phyloP scores from a whole-genome alignment of 2,329 filamentous ascomycete genomes.

The Microsporum ferrugineum region DNA sequence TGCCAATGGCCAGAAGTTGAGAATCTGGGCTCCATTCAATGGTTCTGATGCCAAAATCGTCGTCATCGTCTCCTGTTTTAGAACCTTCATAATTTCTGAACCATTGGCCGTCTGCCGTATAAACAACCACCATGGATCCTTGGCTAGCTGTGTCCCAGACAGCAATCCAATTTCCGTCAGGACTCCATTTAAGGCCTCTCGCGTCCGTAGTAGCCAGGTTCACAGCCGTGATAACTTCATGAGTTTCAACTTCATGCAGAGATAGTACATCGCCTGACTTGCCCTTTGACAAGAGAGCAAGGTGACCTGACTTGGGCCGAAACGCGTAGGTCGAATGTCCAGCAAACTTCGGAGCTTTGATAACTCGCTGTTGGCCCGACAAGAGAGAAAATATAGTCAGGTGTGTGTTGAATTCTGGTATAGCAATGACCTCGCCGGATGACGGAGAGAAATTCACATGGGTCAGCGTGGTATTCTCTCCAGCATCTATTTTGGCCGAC shows the following conservation, averaged over 20 bases:
- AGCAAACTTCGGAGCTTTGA: constrained; percentile 32
- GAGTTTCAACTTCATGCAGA: constrained; percentile 27
- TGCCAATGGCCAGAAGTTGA: constrained; percentile 39
- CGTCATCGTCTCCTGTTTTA: constrained; percentile 18
- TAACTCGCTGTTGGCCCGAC: constrained; percentile 27
- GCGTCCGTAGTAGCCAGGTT: constrained; percentile 44
- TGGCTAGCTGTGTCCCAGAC: constrained; percentile 45
- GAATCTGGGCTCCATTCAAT: constrained; percentile 44
- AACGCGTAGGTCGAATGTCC: constrained; percentile 29
- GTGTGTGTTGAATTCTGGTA: constrained; percentile 32
- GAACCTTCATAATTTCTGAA: constrained; percentile 43
- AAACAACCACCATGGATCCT: constrained; percentile 43
- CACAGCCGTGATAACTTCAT: constrained; percentile 24
- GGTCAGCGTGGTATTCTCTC: constrained; percentile 26
- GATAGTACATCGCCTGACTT: constrained; percentile 30
- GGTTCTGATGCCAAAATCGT: constrained; percentile 41
- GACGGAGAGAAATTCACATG: constrained; percentile 29
- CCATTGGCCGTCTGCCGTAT: constrained; percentile 48
- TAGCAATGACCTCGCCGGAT: constrained; percentile 29
- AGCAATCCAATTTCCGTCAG: constrained; percentile 48
- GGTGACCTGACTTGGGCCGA: constrained; percentile 29
- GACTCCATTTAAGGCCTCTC: constrained; percentile 48
- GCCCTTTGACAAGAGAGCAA: constrained; percentile 32
- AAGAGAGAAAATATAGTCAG: constrained; percentile 27
- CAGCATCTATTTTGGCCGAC: constrained; percentile 31